These are phyloP conservation scores for Desmodesmus armatus DNA, from an alignment of 139 green algal genomes.

Conservation along the genomic window DNA sequence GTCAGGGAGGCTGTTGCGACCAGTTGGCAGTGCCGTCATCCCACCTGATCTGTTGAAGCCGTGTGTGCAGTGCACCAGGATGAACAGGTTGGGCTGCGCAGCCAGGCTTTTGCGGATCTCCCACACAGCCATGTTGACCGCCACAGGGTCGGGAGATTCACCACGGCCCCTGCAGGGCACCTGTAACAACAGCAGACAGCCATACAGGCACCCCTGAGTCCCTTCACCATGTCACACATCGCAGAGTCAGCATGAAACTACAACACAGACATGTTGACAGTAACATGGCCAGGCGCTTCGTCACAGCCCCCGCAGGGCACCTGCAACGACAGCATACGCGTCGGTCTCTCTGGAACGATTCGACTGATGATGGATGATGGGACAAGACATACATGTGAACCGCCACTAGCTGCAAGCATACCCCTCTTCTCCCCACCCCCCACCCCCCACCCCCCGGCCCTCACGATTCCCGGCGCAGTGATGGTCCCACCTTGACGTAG, in stretches of 20 bases:
- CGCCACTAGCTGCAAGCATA: neutral
- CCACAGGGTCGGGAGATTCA: constrained; percentile 74
- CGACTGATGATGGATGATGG: too few species aligned
- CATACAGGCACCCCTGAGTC: neutral
- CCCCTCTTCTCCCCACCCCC: too few species aligned
- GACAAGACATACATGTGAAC: neutral
- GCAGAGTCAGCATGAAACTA: neutral
- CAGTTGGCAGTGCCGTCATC: too few species aligned
- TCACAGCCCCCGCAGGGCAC: constrained; percentile 86
- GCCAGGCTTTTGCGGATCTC: constrained; percentile 63
- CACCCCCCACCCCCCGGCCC: too few species aligned
- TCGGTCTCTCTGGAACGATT: neutral
- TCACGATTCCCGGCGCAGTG: too few species aligned
- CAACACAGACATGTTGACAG: neutral
- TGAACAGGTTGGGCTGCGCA: constrained; percentile 45
- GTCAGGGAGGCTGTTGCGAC: too few species aligned
- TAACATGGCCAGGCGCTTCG: constrained; percentile 66
- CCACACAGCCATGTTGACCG: constrained; percentile 88
- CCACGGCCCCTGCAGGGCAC: constrained; percentile 86
- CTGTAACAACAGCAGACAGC: constrained; percentile 51
- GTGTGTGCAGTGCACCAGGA: constrained; percentile 98
- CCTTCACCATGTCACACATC: neutral
- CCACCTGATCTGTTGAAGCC: constrained; percentile 97
- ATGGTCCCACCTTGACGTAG: constrained; percentile 70
- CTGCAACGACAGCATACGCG: constrained; percentile 50